Base-by-base conservation (phyloP, 371 early-diverging fungal species). In the Mortierella sp. region DNA sequence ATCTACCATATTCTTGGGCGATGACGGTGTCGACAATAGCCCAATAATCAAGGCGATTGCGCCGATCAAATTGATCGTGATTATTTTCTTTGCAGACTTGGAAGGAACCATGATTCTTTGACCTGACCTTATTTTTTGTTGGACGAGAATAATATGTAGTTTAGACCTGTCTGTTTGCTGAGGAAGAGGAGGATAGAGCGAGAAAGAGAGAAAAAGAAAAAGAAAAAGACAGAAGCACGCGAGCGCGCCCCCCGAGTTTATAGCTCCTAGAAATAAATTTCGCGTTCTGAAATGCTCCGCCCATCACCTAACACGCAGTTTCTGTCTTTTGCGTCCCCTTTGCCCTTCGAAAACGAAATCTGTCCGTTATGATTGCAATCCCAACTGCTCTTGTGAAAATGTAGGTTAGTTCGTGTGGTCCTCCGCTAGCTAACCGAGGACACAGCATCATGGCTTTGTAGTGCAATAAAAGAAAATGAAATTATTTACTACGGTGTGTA, bases 261-360 rank as follows among this genome's bases (percentile, higher is more conserved):
- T 30, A 34, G 30, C 34, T 49, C n/a, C 12, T 37, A 15, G 39
- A 30, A 26, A 26, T n/a, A 15, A 34, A 49, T 23, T n/a, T 17
- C 31, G 43, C 6, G 64, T 64, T 64, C 64, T 56, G 32, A 57
- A 64, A 64, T 31, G 64, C 57, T 41, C 64, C 37, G 37, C 5
- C n/a, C 50, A 28, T 30, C 28, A 28, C 14, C 30, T 17, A 6
- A 27, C 31, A 9, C 6, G 6, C 50, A 4, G 37, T 34, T 34
- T 14, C 5, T 17, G 37, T 34, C 37, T 14, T 34, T 34, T 34
- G 37, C 14, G n/a, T n/a, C n/a, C n/a, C n/a, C n/a, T n/a, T n/a
- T n/a, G n/a, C 37, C 4, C 14, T 34, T 7, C 37, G 37, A 11
- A 14, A 34, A 34, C 37, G 37, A 34, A 34, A 34, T 34, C 7